phyloP scores from a whole-genome alignment of 2,329 filamentous ascomycete genomes.

The Aureobasidium zeae region DNA sequence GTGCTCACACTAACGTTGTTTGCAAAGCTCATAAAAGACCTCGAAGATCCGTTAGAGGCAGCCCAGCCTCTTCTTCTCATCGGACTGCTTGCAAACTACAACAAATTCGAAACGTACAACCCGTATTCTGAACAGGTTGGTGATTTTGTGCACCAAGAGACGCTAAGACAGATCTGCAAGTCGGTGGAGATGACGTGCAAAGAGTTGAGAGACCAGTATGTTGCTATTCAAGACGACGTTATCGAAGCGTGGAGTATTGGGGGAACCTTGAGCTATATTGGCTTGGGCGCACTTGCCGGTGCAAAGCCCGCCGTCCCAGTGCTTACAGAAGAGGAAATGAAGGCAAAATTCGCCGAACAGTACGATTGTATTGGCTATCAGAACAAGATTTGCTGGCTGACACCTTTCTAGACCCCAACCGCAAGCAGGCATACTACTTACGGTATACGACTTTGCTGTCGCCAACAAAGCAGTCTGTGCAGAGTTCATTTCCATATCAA shows the following conservation, averaged over 20 bases:
- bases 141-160: constrained; percentile 87
- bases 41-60: constrained; percentile 53
- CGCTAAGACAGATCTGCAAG: constrained; percentile 71
- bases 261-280: constrained; percentile 73
- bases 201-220: constrained; percentile 61
- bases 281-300: constrained; percentile 62
- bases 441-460: constrained; percentile 86
- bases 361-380: too few species aligned
- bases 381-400: too few species aligned
- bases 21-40: constrained; percentile 75
- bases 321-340: constrained; percentile 69
- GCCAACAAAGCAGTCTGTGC: constrained; percentile 94
- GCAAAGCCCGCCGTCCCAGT: constrained; percentile 50
- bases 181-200: constrained; percentile 67
- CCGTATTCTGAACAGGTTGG: constrained; percentile 86
- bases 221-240: constrained; percentile 79
- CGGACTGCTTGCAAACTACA: constrained; percentile 89
- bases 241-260: constrained; percentile 83
- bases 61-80: constrained; percentile 69
- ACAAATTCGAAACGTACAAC: constrained; percentile 98
- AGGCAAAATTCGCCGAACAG: constrained; percentile 70
- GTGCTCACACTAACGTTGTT: constrained; percentile 8
- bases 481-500: constrained; percentile 59
- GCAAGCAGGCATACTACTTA: constrained; percentile 70
- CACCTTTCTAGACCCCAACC: constrained; percentile 56